Evolutionary conservation across 179 eudicot genomes (phyloP).

Genomic region (Gypsophila paniculata): DNA sequence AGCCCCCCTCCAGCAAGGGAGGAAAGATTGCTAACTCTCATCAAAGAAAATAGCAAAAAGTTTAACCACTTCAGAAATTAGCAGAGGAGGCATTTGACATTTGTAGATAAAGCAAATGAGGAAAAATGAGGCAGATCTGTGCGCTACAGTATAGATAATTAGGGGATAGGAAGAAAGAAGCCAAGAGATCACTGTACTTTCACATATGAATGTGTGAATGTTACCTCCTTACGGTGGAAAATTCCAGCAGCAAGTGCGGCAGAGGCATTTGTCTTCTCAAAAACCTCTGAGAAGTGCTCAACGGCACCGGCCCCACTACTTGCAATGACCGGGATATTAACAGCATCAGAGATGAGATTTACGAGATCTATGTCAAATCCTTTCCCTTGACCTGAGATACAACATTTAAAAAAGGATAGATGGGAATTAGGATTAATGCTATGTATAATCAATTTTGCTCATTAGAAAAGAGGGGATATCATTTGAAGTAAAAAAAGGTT

Average conservation of each 20-base stretch:
- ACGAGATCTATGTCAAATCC: conserved; percentile 86
- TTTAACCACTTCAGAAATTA: not conserved
- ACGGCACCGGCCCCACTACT: conserved; percentile 91
- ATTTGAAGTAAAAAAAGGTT: not conserved
- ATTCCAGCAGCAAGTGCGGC: conserved; percentile 99
- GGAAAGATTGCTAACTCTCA: not conserved
- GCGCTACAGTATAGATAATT: not conserved
- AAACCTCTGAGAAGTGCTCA: conserved; percentile 91
- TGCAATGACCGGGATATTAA: conserved; percentile 86
- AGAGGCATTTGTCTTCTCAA: conserved; percentile 80
- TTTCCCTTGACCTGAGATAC: conserved; percentile 77
- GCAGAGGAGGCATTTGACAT: not conserved
- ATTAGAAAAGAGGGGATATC: not conserved
- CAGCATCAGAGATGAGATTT: conserved; percentile 77
- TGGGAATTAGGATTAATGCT: conserved; percentile 1
- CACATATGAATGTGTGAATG: not conserved
- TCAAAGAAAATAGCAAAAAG: not conserved
- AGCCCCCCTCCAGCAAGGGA: not conserved
- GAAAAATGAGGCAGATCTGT: not conserved
- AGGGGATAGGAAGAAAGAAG: not conserved
- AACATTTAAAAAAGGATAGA: not conserved
- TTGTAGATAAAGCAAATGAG: not conserved
- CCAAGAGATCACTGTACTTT: not conserved
- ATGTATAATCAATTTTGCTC: not conserved
- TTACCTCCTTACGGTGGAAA: conserved; percentile 89